Evolutionary conservation across 2,329 filamentous ascomycete species (phyloP).

Genomic region (Uncinocarpus reesii): DNA sequence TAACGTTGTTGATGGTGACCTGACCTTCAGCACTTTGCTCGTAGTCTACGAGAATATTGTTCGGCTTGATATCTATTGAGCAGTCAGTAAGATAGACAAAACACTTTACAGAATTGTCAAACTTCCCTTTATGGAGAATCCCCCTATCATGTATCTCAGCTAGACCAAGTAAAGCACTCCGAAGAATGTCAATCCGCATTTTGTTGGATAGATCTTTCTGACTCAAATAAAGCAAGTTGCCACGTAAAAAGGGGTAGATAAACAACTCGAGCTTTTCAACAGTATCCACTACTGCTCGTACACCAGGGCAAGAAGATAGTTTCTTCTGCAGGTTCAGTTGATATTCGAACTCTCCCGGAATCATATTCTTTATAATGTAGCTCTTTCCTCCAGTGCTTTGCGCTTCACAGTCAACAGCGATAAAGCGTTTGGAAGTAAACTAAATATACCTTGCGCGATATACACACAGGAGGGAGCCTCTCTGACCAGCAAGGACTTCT

Average conservation of each 20-base stretch:
- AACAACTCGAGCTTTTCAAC: conserved; percentile 17
- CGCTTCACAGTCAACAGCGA: conserved; percentile 1
- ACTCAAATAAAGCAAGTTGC: conserved; percentile 18
- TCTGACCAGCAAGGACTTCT: conserved; percentile 11
- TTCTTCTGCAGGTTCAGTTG: conserved; percentile 22
- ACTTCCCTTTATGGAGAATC: conserved; percentile 27
- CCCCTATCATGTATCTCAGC: conserved; percentile 26
- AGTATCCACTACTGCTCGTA: conserved; percentile 23
- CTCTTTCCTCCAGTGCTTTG: conserved; percentile 13
- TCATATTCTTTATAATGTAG: conserved; percentile 21
- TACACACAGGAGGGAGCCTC: conserved; percentile 12
- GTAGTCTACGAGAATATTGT: conserved; percentile 30
- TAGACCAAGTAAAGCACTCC: conserved; percentile 22
- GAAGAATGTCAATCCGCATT: conserved; percentile 17
- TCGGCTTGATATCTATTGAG: conserved; percentile 28
- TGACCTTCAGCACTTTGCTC: conserved; percentile 18
- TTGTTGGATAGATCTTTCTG: conserved; percentile 14
- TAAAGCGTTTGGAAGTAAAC: background rate
- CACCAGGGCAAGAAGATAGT: conserved; percentile 21
- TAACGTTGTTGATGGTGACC: conserved; percentile 20
- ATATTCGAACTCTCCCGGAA: conserved; percentile 26
- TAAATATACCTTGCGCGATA: conserved; percentile 13
- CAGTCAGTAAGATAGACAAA: conserved; percentile 11
- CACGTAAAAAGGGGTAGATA: conserved; percentile 19
- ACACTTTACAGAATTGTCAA: conserved; percentile 4